phyloP scores from a whole-genome alignment of 495 filamentous ascomycete species.

The Apiosordaria backusii region DNA sequence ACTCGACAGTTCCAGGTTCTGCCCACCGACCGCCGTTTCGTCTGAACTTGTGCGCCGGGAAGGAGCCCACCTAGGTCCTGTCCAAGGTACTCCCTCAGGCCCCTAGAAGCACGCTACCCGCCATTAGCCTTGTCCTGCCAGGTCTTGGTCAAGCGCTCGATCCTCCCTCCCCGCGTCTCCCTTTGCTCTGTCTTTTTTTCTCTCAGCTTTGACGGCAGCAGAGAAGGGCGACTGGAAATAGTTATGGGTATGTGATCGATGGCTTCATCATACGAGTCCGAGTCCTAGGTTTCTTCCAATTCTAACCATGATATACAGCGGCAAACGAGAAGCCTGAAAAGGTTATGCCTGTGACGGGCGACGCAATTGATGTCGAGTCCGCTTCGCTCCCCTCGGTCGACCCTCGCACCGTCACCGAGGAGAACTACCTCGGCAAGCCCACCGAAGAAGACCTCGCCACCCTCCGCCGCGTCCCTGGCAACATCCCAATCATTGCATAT shows the following conservation, averaged over 20 bases:
- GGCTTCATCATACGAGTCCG: too few species aligned
- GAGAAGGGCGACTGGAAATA: neutral
- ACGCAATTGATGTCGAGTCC: neutral
- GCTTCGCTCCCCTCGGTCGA: neutral
- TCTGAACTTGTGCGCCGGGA: too few species aligned
- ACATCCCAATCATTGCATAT: slow-evolving; percentile 50
- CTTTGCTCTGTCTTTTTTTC: neutral
- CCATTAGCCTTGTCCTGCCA: neutral
- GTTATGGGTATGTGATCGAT: neutral
- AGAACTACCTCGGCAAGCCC: slow-evolving; percentile 47
- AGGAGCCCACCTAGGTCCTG: too few species aligned
- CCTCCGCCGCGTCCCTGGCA: slow-evolving; percentile 56
- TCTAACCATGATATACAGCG: neutral
- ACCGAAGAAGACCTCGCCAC: slow-evolving; percentile 55
- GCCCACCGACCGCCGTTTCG: neutral
- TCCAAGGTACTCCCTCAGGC: neutral
- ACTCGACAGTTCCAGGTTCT: neutral
- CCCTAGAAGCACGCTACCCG: neutral
- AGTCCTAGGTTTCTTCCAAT: too few species aligned
- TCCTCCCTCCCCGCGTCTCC: too few species aligned
- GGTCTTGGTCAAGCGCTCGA: neutral
- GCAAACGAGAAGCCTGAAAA: neutral
- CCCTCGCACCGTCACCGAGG: slow-evolving; percentile 27
- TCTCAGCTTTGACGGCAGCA: neutral
- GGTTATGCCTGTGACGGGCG: neutral